Evolutionary conservation across 2,329 filamentous ascomycete species (phyloP), one percentile per base, ranked within the genome.

Genomic region (Clonostachys rosea): DNA sequence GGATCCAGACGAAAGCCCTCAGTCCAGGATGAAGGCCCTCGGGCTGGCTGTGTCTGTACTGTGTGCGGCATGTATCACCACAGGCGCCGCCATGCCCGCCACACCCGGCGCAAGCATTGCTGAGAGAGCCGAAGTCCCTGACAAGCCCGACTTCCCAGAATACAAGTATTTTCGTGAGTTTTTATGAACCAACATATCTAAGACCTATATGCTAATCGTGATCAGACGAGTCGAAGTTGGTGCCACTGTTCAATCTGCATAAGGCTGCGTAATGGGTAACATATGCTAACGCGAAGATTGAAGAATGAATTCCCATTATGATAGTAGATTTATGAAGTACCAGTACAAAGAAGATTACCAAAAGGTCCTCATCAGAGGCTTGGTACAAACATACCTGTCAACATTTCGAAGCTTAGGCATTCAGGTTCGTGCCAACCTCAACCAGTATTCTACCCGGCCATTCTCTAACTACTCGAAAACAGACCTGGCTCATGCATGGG

Each of bases 401-500:
- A 87, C 84, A 33, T 86, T 87, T 58, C 69, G 73, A 43, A 76
- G 81, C 36, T 72, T 88, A 33, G 78, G 81, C 3, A 64, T 91
- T 49, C 84, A 30, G 24, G 24, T 30, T 30, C 24, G 24, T 30
- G 9, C 24, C 9, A 4, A 30, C 8, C 24, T 30, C 24, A 30
- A 30, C 24, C 9, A 30, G 24, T 30, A 30, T 30, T 3, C 24
- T 30, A 30, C 24, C 3, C 3, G 4, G 24, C 24, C 9, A 30
- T 30, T 30, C 24, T 30, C 24, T 30, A 30, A 30, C 24, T 30
- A 30, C 24, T 10, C 8, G 24, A 30, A 30, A 30, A 10, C 24
- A 91, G 62, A 91, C 88, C 6, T 92, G 89, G 89, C 79, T 92
- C 50, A 87, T 89, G 57, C 88, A 92, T 59, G 86, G 87, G n/a